phyloP scores from a whole-genome alignment of 768 basidiomycete species.

The Boletus patriciae region DNA sequence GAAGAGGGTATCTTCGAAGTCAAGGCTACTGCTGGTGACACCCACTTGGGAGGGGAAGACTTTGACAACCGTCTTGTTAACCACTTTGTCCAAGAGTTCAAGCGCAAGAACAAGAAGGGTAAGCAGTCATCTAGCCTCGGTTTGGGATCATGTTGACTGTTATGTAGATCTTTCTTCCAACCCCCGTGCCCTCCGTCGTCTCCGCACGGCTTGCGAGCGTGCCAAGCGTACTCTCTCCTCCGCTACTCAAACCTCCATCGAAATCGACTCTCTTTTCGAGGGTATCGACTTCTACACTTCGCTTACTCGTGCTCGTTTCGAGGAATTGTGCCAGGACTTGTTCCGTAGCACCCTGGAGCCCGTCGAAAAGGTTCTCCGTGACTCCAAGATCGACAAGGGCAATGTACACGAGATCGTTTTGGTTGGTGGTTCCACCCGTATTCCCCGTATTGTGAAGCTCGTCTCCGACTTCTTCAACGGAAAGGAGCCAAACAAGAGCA shows the following conservation, averaged over 20 bases:
- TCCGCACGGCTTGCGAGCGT: slow-evolving; percentile 97
- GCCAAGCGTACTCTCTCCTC: slow-evolving; percentile 98
- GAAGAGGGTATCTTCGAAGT: slow-evolving; percentile 99
- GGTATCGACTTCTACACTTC: slow-evolving; percentile 99
- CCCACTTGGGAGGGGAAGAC: slow-evolving; percentile 97
- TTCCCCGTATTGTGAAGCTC: slow-evolving; percentile 95
- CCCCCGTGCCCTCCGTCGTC: slow-evolving; percentile 93
- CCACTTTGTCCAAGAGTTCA: slow-evolving; percentile 96
- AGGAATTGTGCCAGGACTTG: slow-evolving; percentile 92
- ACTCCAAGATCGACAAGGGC: slow-evolving; percentile 96
- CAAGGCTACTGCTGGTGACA: slow-evolving; percentile 97
- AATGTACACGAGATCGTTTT: slow-evolving; percentile 97
- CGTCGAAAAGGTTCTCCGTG: slow-evolving; percentile 96
- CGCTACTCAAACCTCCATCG: slow-evolving; percentile 93
- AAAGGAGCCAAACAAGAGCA: slow-evolving; percentile 98
- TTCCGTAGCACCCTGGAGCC: slow-evolving; percentile 94
- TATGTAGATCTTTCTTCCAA: slow-evolving; percentile 78
- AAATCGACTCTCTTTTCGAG: slow-evolving; percentile 97
- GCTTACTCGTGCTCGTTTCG: slow-evolving; percentile 96
- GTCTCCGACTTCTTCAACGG: slow-evolving; percentile 99
- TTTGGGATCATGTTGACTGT: slow-evolving; percentile 7
- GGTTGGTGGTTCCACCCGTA: slow-evolving; percentile 98
- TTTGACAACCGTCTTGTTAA: slow-evolving; percentile 98
- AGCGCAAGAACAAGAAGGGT: slow-evolving; percentile 97
- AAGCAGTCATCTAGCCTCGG: slow-evolving; percentile 12